These are phyloP conservation scores for Phytopythium cucurbitacearum DNA, from an alignment of 352 stramenopile genomes.

Conservation along the genomic window DNA sequence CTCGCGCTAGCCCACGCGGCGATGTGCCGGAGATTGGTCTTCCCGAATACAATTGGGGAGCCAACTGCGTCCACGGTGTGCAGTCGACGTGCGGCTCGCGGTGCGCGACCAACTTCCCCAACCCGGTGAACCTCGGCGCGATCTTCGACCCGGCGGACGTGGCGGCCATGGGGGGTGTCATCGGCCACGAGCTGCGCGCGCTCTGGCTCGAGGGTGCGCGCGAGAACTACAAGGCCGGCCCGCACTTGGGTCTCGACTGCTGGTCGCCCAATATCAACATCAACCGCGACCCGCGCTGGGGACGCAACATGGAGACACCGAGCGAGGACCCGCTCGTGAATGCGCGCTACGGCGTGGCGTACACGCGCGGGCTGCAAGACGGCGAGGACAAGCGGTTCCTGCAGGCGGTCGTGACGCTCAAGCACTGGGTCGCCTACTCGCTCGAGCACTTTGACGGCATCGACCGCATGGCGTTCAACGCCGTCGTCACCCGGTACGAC, in stretches of 20 bases:
- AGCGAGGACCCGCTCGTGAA: conserved; percentile 94
- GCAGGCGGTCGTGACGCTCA: conserved; percentile 88
- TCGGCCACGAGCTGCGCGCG: conserved; percentile 78
- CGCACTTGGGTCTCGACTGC: conserved; percentile 86
- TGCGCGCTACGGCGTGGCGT: conserved; percentile 86
- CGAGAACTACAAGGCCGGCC: conserved; percentile 57
- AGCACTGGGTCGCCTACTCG: conserved; percentile 94
- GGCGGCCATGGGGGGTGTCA: conserved; percentile 82
- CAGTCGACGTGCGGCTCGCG: conserved; percentile 74
- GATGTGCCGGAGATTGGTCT: conserved; percentile 79
- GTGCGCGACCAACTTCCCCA: conserved; percentile 89
- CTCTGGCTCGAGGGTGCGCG: conserved; percentile 72
- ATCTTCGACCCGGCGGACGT: conserved; percentile 86
- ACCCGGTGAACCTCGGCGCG: conserved; percentile 83
- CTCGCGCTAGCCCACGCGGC: conserved; percentile 56
- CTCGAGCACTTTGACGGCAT: conserved; percentile 71
- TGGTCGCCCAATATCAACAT: conserved; percentile 96
- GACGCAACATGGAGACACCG: conserved; percentile 90
- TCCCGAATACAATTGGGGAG: conserved; percentile 92
- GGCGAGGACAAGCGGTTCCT: conserved; percentile 47
- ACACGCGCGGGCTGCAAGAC: conserved; percentile 88
- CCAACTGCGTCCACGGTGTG: conserved; percentile 92
- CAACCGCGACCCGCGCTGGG: conserved; percentile 92
- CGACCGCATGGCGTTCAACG: conserved; percentile 86
- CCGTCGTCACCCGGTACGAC: conserved; percentile 87